Base-by-base conservation (phyloP, 2,329 filamentous ascomycete species). In the Tolypocladium ovalisporum region DNA sequence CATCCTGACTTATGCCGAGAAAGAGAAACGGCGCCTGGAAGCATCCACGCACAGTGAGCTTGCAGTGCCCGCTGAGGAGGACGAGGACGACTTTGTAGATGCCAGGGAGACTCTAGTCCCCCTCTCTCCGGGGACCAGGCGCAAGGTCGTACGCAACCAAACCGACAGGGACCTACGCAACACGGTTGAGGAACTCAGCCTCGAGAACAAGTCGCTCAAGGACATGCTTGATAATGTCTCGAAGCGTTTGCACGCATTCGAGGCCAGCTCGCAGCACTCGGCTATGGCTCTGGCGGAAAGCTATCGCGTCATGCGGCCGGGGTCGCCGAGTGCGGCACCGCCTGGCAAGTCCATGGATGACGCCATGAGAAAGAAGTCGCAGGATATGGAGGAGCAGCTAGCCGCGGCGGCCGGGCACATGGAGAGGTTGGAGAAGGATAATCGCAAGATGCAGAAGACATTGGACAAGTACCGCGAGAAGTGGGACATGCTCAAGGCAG, bases 71-170 rank as follows among this genome's bases (percentile, higher is more conserved):
- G 61, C 64, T 3, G 82, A 85, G n/a, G 82, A 87, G 35, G 84
- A 83, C 36, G 87, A 91, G 35, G 90, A 95, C 58, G 89, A 93
- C 67, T 97, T 97, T 70, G 90, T 96, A 24, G 92, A 97, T 69
- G 93, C 92, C 0, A 79, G 82, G 56, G 90, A 93, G 73, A 86
- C 82, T 7, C 76, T 78, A 64, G 68, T 73, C 63, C 69, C 75
- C 61, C 59, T 79, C 61, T 72, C 76, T 39, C 70, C 76, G 7
- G 71, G 70, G 57, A 67, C 73, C 47, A 75, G 74, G 62, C 73
- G 70, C 56, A 72, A 73, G 29, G 65, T 70, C 7, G 72, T 73
- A 37, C 76, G 74, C 60, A 72, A 68, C 49, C 73, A 69, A 27
- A 70, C 71, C 8, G 74, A 78, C 49, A 72, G 67, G 61, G 75